Percentiles rank a stretch among this genome's conserved stretches.
Evolutionary conservation across 768 basidiomycete species (phyloP).

Genomic region (Wakefieldia striispora): DNA sequence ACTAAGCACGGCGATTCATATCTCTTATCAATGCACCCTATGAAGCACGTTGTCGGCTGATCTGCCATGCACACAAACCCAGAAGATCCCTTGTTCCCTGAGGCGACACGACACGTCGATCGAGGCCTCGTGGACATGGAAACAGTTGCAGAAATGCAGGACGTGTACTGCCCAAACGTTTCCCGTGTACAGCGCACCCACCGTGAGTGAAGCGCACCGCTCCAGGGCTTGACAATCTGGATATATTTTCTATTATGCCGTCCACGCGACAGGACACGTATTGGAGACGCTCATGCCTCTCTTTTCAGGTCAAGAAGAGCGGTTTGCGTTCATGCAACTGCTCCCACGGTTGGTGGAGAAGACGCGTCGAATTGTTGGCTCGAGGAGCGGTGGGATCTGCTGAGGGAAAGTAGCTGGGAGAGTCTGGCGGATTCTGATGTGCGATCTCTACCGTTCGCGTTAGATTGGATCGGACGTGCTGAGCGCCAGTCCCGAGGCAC

Average conservation of each 20-base stretch:
- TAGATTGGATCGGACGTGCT: no score
- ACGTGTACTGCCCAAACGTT: constrained; percentile 54
- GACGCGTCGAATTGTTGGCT: no score
- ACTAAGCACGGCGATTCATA: constrained; percentile 59
- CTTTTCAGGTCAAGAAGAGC: no score
- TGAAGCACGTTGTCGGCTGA: constrained; percentile 33
- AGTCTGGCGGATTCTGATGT: no score
- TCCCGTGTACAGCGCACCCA: constrained; percentile 44
- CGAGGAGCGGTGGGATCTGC: no score
- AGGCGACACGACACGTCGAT: no score
- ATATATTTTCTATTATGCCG: constrained; percentile 39
- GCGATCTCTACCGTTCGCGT: no score
- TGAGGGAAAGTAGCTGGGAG: no score
- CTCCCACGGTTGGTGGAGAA: no score
- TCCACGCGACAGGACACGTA: not conserved
- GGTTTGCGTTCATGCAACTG: no score
- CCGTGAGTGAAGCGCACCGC: constrained; percentile 31
- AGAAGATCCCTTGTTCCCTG: constrained; percentile 16
- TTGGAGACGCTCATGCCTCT: not conserved
- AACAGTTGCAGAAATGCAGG: constrained; percentile 25
- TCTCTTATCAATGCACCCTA: constrained; percentile 34
- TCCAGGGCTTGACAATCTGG: constrained; percentile 39
- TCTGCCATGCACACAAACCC: constrained; percentile 41
- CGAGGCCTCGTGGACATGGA: no score
- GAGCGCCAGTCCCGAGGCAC: no score